These are phyloP conservation scores for Trichoderma sp. DNA, from an alignment of 2,329 filamentous ascomycete species.

Conservation along the genomic window DNA sequence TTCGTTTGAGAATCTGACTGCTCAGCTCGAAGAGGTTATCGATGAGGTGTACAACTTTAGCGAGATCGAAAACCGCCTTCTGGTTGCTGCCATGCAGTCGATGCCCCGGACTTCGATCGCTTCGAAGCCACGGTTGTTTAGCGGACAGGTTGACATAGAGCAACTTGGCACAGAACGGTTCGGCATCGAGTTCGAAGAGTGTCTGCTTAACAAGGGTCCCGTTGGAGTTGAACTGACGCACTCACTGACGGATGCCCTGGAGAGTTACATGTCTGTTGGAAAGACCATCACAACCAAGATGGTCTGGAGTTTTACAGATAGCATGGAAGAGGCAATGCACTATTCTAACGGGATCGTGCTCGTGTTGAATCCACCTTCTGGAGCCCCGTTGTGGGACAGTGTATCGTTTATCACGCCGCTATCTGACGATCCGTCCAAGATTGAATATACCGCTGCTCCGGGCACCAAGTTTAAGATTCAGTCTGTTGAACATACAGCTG, in stretches of 20 bases:
- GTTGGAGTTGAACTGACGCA: not conserved
- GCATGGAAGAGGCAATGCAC: slow-evolving; percentile 1
- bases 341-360: slow-evolving; percentile 22
- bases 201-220: slow-evolving; percentile 10
- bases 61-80: slow-evolving; percentile 16
- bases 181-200: slow-evolving; percentile 18
- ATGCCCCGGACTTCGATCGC: slow-evolving; percentile 12
- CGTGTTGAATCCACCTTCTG: not conserved
- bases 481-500: not conserved
- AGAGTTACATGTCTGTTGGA: slow-evolving; percentile 10
- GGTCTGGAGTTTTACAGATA: slow-evolving; percentile 22
- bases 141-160: slow-evolving; percentile 20
- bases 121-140: slow-evolving; percentile 13
- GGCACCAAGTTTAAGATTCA: slow-evolving; percentile 11
- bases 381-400: slow-evolving; percentile 11
- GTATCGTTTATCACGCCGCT: slow-evolving; percentile 13
- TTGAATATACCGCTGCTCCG: slow-evolving; percentile 8
- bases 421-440: slow-evolving; percentile 14
- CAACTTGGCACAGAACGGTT: slow-evolving; percentile 12
- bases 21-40: not conserved
- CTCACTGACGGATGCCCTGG: not conserved
- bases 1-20: slow-evolving; percentile 3
- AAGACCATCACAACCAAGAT: slow-evolving; percentile 19
- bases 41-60: slow-evolving; percentile 12
- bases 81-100: slow-evolving; percentile 6